phyloP scores from a whole-genome alignment of 495 filamentous ascomycete species.

The Talaromyces wortmannii region DNA sequence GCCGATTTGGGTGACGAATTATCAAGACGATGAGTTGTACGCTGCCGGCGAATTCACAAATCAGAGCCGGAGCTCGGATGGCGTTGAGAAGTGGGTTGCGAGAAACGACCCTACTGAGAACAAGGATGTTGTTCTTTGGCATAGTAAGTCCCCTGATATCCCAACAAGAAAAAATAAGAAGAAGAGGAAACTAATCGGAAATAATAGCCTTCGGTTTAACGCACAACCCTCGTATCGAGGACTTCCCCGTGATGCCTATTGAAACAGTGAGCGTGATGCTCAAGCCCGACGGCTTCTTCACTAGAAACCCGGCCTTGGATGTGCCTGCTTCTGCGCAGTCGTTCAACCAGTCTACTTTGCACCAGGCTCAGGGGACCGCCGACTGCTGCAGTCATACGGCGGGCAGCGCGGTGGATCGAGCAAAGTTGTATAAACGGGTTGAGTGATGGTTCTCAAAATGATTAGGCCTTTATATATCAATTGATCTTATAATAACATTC shows the following conservation, averaged over 20 bases:
- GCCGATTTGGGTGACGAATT: slow-evolving; percentile 72
- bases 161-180: background rate
- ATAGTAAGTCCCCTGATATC: slow-evolving; percentile 12
- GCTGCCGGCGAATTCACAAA: slow-evolving; percentile 79
- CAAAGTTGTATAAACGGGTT: slow-evolving; percentile 30
- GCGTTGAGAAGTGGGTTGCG: slow-evolving; percentile 46
- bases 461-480: too few relatives aligned
- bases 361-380: slow-evolving; percentile 12
- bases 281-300: slow-evolving; percentile 70
- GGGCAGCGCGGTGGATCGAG: slow-evolving; percentile 12
- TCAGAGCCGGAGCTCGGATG: slow-evolving; percentile 58
- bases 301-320: slow-evolving; percentile 63
- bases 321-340: slow-evolving; percentile 48
- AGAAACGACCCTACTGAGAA: slow-evolving; percentile 44
- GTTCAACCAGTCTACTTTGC: slow-evolving; percentile 35
- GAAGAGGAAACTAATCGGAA: background rate
- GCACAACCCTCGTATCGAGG: slow-evolving; percentile 52
- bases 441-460: slow-evolving; percentile 9
- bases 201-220: slow-evolving; percentile 67
- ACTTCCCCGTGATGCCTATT: slow-evolving; percentile 59
- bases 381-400: slow-evolving; percentile 20
- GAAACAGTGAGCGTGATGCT: slow-evolving; percentile 43
- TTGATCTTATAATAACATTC: too few relatives aligned
- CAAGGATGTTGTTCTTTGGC: slow-evolving; percentile 41
- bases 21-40: slow-evolving; percentile 72